These are phyloP conservation scores for Keithomyces neogunnii DNA, from an alignment of 2,329 filamentous ascomycete species.

Conservation along the genomic window DNA sequence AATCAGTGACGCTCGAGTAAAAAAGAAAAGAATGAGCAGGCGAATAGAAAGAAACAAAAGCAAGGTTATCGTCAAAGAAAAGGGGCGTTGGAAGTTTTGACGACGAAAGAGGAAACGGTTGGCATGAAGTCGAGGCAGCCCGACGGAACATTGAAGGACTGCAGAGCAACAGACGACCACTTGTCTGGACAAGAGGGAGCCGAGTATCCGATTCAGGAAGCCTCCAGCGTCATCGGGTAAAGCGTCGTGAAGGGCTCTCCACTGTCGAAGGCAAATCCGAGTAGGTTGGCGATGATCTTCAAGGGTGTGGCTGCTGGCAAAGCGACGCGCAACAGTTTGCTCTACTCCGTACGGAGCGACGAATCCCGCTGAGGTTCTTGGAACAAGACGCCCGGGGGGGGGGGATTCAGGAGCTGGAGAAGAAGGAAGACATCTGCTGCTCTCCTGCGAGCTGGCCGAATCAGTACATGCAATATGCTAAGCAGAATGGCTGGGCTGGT, in stretches of 20 bases:
- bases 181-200: not conserved
- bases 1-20: not conserved
- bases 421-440: not conserved
- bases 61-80: not conserved
- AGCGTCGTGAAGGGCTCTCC: not conserved
- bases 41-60: not conserved
- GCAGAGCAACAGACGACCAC: not conserved
- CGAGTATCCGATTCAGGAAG: not conserved
- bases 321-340: not conserved
- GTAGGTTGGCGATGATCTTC: slow-evolving; percentile 1
- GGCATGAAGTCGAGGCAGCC: not conserved
- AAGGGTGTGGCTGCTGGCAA: not conserved
- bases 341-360: not conserved
- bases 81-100: not conserved
- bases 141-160: not conserved
- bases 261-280: not conserved
- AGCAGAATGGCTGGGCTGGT: not conserved
- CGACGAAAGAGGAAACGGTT: not conserved
- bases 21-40: not conserved
- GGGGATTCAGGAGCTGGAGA: not conserved
- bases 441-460: too few species aligned
- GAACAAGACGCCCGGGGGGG: not conserved
- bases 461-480: not conserved
- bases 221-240: not conserved
- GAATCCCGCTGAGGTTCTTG: too few species aligned